Evolutionary conservation across 345 rosid species (phyloP).

Genomic region (Nephelium lappaceum): DNA sequence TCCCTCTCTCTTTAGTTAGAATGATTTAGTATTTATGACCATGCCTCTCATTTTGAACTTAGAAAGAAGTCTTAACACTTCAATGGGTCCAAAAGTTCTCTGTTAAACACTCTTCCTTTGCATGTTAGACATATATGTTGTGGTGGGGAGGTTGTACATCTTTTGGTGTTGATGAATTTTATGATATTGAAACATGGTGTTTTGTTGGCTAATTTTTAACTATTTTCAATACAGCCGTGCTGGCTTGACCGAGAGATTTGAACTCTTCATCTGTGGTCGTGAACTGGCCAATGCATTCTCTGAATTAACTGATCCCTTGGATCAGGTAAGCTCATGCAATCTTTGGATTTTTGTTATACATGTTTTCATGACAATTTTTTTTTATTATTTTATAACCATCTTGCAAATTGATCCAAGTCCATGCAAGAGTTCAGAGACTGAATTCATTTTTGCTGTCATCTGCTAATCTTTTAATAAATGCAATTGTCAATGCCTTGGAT

Average conservation of each 20-base stretch:
- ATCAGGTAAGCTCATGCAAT: conserved; percentile 59
- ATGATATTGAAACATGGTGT: neutral
- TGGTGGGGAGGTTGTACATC: neutral
- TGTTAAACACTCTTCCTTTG: neutral
- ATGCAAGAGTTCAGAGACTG: neutral
- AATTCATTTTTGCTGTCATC: neutral
- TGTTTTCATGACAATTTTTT: neutral
- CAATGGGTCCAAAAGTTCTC: neutral
- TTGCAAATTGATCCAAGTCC: neutral
- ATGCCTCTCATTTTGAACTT: neutral
- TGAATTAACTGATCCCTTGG: conserved; percentile 91
- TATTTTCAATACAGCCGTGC: conserved; percentile 40
- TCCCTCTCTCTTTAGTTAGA: neutral
- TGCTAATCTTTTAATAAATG: neutral
- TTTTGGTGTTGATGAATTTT: neutral
- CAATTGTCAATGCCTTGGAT: neutral
- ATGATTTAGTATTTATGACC: neutral
- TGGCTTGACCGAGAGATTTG: conserved; percentile 94
- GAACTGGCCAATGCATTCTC: conserved; percentile 98
- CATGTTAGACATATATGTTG: neutral
- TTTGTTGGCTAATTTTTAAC: conserved; percentile 3
- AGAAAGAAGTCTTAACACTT: neutral
- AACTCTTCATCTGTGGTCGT: conserved; percentile 93
- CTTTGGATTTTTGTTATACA: neutral
- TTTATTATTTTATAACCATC: neutral